Conservation (phyloP, 345 rosid species). For the Citrus mangshanensis region DNA sequence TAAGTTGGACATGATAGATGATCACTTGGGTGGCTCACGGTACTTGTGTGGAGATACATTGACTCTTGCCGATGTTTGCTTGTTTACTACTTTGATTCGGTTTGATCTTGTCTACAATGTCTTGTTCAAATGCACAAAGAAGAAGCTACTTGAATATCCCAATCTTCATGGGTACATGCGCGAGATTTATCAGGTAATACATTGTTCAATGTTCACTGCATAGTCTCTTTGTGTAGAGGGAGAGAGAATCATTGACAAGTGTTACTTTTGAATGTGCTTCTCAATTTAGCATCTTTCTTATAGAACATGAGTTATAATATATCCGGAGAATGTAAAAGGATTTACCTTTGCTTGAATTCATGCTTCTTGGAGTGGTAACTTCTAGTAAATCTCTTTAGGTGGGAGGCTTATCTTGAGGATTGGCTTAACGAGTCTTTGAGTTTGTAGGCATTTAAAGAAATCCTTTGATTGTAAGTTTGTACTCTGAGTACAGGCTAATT, state of each 20-base stretch:
- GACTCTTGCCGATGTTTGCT: slow-evolving; percentile 69
- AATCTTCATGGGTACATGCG: slow-evolving; percentile 66
- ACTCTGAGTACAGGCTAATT: not conserved
- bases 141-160: slow-evolving; percentile 66
- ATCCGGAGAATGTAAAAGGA: not conserved
- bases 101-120: slow-evolving; percentile 77
- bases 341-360: not conserved
- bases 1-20: slow-evolving; percentile 57
- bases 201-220: not conserved
- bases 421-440: not conserved
- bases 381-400: not conserved
- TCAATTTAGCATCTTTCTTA: not conserved
- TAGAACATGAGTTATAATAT: not conserved
- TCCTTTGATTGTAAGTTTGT: not conserved
- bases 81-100: slow-evolving; percentile 80
- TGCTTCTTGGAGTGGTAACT: not conserved
- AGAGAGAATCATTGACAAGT: not conserved
- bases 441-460: not conserved
- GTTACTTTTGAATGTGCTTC: not conserved
- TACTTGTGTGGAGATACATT: slow-evolving; percentile 72
- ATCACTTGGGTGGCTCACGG: slow-evolving; percentile 47
- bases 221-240: not conserved
- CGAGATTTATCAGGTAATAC: slow-evolving; percentile 71
- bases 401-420: not conserved
- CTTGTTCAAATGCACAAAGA: slow-evolving; percentile 81